Evolutionary conservation across 306 rosid genomes (phyloP).

Genomic region (Inga oerstediana): DNA sequence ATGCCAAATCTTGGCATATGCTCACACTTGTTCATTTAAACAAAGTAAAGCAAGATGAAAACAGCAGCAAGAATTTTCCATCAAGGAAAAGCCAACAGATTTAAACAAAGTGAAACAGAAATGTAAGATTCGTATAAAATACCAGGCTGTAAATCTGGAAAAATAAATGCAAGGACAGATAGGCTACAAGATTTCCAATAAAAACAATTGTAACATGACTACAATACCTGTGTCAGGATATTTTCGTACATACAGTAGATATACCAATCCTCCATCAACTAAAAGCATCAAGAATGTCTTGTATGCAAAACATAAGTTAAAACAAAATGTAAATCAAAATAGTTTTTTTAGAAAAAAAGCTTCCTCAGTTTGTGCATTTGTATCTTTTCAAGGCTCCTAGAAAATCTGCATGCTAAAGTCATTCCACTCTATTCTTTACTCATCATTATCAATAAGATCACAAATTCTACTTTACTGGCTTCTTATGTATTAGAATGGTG

Average conservation of each 20-base stretch:
- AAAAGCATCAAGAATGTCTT: too few relatives aligned
- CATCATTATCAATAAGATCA: not conserved
- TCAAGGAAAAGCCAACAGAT: not conserved
- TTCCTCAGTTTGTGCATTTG: not conserved
- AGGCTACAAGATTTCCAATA: not conserved
- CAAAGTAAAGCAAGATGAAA: not conserved
- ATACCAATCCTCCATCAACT: not conserved
- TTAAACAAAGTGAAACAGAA: not conserved
- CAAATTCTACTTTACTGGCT: not conserved
- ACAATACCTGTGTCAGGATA: not conserved
- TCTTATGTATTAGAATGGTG: not conserved
- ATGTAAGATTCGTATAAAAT: not conserved
- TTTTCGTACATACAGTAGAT: not conserved
- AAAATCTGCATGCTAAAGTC: not conserved
- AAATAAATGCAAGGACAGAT: not conserved
- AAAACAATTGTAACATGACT: not conserved
- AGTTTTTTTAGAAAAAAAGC: not conserved
- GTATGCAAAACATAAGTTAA: not conserved
- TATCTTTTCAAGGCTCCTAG: not conserved
- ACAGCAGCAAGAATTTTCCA: not conserved
- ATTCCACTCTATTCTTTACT: not conserved
- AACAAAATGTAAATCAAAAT: not conserved
- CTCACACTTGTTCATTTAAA: not conserved
- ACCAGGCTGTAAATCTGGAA: not conserved
- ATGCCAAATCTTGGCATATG: not conserved